Base-by-base conservation (phyloP, 768 basidiomycete species). In the Pleurotus platypus region DNA sequence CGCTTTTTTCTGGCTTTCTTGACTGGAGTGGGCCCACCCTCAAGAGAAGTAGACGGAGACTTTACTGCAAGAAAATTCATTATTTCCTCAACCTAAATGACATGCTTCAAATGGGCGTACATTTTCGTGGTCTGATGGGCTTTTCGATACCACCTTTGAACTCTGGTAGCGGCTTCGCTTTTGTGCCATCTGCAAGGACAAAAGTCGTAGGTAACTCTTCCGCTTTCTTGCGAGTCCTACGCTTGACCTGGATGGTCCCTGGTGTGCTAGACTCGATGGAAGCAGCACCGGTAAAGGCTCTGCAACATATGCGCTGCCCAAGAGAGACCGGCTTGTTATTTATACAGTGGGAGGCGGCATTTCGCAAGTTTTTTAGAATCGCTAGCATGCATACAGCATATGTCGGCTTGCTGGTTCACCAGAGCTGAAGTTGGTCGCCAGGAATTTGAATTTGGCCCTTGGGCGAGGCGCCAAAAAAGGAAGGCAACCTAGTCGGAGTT, bases 121-220 rank as follows among this genome's bases (percentile, higher is more conserved):
- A 24, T 55, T 38, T 26, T 27, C 40, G 38, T 20, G 45, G 22
- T 13, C 15, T 11, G 13, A 12, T 49, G 30, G 16, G 18, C 13
- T 7, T n/a, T 22, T 58, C 57, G n/a, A 60, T 62, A 4, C 74
- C 76, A 43, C 72, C 71, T 40, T 58, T 38, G 77, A 78, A 84
- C 16, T 75, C 72, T 20, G 60, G 62, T 16, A 85, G 64, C 13
- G 84, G 74, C 50, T 66, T 56, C 39, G 78, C 78, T 43, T 64
- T 61, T 16, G 67, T 65, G 42, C 81, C 83, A 66, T 82, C 76
- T 22, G 75, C 71, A 46, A 72, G 66, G 20, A 75, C 50, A 62
- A 70, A 78, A 35, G 66, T 62, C 20, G 72, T 71, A 11, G 90
- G 90, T 4, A 92, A 75, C 24, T 89, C 86, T 15, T 73, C 66